phyloP scores from a whole-genome alignment of 78 protist species.

The Dictyostelium firmibasis region DNA sequence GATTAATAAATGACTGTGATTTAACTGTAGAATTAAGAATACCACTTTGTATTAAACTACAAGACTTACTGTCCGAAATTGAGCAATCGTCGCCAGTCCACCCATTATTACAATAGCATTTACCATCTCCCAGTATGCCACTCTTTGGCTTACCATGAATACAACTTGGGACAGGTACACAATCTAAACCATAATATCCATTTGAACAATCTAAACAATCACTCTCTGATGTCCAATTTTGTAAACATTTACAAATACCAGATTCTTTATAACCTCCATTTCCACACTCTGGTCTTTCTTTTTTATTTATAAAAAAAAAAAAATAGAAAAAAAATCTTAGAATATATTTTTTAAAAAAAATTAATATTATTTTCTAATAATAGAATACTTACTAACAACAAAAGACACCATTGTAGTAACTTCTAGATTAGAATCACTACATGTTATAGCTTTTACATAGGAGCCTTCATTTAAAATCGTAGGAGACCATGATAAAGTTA shows the following conservation, averaged over 20 bases:
- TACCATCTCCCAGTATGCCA: conserved; percentile 39
- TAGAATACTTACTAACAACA: neutral
- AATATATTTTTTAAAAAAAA: no score
- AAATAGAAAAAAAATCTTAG: neutral
- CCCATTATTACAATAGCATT: conserved; percentile 36
- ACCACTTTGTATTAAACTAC: neutral
- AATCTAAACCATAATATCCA: conserved; percentile 18
- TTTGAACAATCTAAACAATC: conserved; percentile 21
- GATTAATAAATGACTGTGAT: neutral
- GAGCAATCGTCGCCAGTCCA: conserved; percentile 38
- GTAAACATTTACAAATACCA: neutral
- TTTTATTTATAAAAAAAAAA: neutral
- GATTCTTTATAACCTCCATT: neutral
- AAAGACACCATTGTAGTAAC: neutral
- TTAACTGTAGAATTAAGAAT: neutral
- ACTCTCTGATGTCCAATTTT: neutral
- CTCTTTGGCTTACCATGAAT: neutral
- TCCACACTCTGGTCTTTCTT: neutral
- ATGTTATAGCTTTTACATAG: neutral
- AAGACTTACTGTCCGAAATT: neutral
- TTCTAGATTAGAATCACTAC: neutral
- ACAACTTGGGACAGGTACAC: neutral
- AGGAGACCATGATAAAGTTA: neutral
- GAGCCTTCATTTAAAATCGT: neutral
- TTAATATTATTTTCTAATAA: no score